Evolutionary conservation across 1,139 yeast species (phyloP).

Genomic region (Saccharomycopsis hybrid): DNA sequence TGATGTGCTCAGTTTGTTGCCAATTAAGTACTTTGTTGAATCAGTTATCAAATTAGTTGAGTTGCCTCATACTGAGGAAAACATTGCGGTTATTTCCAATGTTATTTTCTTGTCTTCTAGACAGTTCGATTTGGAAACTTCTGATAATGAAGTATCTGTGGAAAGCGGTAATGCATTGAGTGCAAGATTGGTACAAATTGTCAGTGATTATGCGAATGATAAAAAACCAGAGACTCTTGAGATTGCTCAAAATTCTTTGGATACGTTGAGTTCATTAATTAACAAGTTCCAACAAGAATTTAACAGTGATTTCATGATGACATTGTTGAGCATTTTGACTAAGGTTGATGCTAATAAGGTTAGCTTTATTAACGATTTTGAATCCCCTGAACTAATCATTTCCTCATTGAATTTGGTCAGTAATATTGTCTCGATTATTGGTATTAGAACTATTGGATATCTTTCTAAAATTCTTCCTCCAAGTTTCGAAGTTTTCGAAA

Average conservation of each 20-base stretch:
- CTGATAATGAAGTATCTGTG: conserved; percentile 38
- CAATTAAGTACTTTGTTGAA: conserved; percentile 63
- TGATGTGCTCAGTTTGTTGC: conserved; percentile 61
- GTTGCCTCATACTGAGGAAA: conserved; percentile 27
- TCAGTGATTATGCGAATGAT: conserved; percentile 36
- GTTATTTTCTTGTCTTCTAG: conserved; percentile 54
- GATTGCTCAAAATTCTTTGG: conserved; percentile 63
- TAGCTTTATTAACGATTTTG: conserved; percentile 42
- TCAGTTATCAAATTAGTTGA: conserved; percentile 52
- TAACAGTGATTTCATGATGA: conserved; percentile 42
- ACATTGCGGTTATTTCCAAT: conserved; percentile 37
- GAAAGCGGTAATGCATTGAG: conserved; percentile 20
- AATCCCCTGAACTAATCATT: conserved; percentile 54
- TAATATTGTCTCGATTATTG: conserved; percentile 63
- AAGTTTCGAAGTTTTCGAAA: conserved; percentile 52
- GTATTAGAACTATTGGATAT: conserved; percentile 79
- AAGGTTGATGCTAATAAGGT: conserved; percentile 30
- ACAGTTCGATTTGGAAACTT: conserved; percentile 63
- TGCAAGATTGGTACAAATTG: conserved; percentile 16
- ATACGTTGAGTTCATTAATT: conserved; percentile 58
- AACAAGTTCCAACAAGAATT: conserved; percentile 52
- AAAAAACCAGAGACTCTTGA: conserved; percentile 34
- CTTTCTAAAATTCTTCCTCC: conserved; percentile 83
- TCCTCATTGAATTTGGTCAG: conserved; percentile 71
- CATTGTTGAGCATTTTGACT: conserved; percentile 47